Base-by-base conservation (phyloP, 345 rosid genomes). In the Heritiera littoralis region DNA sequence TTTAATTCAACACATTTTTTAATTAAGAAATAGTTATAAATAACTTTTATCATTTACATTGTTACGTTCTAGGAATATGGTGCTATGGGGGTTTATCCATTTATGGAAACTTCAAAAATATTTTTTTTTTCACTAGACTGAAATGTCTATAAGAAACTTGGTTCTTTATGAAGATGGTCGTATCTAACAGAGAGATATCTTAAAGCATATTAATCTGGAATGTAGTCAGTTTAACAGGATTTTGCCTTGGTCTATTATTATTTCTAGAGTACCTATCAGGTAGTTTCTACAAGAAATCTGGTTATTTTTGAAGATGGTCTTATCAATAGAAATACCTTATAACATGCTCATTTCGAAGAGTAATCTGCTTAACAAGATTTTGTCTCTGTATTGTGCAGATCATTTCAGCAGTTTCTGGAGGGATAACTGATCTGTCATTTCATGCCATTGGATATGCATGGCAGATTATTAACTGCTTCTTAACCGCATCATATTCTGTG, bases 401-500 rank as follows among this genome's bases (percentile, higher is more conserved):
- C 5, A 83, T 96, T 79, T 96, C 99, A 63, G 99, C 99, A 58
- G 86, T 96, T 75, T 96, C 97, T 66, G 99, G 99, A 72, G 99
- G 99, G 80, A 85, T 96, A 58, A 96, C 98, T 1, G 99, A 96
- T 89, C 90, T 94, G 69, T 90, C 95, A 71, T 96, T 96, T 81
- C 84, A 94, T 81, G 93, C 97, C 46, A 76, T 94, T 83, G 99
- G 99, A 81, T 96, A 96, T 83, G 82, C 92, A 74, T 96, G 99
- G 98, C 99, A 96, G 86, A 75, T 96, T 58, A 38, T 90, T 72
- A 96, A 96, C 80, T 96, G 98, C 81, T 92, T 96, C 86, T 83
- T 92, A 76, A 96, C 99, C 58, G 98, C 98, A 69, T 90, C 99
- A 4, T 94, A 96, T 87, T 96, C 98, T 65, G 98, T 96, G 84